These are phyloP conservation scores for Hamamelis virginiana DNA, from an alignment of 164 flowering plant genomes.

Conservation along the genomic window DNA sequence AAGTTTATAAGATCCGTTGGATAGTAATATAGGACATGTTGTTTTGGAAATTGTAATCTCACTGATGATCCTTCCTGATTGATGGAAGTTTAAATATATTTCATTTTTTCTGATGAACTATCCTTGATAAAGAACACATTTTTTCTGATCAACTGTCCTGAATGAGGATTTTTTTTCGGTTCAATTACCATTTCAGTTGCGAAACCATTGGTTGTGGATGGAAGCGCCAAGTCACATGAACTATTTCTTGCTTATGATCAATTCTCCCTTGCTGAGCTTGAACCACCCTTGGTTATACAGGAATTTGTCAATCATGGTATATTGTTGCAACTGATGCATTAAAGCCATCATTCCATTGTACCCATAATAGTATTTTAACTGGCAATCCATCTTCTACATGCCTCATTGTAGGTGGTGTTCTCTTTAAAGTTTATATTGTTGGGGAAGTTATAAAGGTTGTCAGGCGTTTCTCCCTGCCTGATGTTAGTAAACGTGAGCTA, in stretches of 20 bases:
- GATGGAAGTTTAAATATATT: not conserved
- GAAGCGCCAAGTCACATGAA: slow-evolving; percentile 59
- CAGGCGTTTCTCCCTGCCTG: slow-evolving; percentile 64
- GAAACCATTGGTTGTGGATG: slow-evolving; percentile 52
- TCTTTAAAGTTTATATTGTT: slow-evolving; percentile 55
- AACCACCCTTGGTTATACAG: slow-evolving; percentile 57
- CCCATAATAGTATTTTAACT: not conserved
- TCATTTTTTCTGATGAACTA: not conserved
- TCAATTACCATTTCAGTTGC: slow-evolving; percentile 37
- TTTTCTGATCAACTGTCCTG: not conserved
- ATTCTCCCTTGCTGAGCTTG: slow-evolving; percentile 48
- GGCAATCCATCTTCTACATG: not conserved
- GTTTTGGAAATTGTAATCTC: not conserved
- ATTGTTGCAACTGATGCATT: not conserved
- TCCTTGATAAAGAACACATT: too few species aligned
- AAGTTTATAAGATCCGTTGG: too few species aligned
- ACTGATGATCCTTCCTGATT: not conserved
- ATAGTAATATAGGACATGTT: too few species aligned
- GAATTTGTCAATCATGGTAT: slow-evolving; percentile 70
- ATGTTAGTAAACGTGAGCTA: slow-evolving; percentile 43
- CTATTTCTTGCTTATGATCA: slow-evolving; percentile 60
- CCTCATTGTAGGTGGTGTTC: slow-evolving; percentile 44
- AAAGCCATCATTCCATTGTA: not conserved
- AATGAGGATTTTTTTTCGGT: not conserved
- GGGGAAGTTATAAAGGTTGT: slow-evolving; percentile 68